Conservation (phyloP, 192 early-diverging fungal species). For the Entomortierella beljakovae region DNA sequence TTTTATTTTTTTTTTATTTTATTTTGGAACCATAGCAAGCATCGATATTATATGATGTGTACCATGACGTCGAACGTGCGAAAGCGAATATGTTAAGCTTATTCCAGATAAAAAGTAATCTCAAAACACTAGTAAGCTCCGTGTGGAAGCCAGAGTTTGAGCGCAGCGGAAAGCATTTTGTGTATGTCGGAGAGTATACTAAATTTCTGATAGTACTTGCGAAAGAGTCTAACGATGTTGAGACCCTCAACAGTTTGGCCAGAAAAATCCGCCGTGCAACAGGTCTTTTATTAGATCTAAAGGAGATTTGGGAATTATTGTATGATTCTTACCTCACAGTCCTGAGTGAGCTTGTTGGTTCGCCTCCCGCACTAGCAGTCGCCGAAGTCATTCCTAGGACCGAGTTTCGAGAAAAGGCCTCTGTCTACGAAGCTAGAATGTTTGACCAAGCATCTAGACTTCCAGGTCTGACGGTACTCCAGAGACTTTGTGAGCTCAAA, state of each 20-base stretch:
- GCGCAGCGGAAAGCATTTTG: conserved; percentile 80
- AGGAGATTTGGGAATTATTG: conserved; percentile 62
- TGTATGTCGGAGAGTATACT: conserved; percentile 78
- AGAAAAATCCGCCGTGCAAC: conserved; percentile 66
- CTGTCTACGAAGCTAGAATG: conserved; percentile 45
- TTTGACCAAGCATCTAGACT: conserved; percentile 35
- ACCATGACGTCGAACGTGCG: conserved; percentile 66
- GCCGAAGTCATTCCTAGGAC: conserved; percentile 49
- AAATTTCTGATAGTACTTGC: conserved; percentile 70
- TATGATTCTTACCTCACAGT: conserved; percentile 61
- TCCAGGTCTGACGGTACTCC: conserved; percentile 21
- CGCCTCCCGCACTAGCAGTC: conserved; percentile 24
- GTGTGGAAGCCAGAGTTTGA: conserved; percentile 87
- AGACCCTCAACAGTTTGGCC: conserved; percentile 64
- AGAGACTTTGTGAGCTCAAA: conserved; percentile 42
- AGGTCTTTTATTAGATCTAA: conserved; percentile 63
- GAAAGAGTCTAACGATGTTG: conserved; percentile 67
- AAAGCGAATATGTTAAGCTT: conserved; percentile 68
- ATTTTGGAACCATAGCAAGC: conserved; percentile 58
- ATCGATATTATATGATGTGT: conserved; percentile 71
- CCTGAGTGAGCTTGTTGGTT: conserved; percentile 29
- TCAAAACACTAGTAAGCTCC: conserved; percentile 67
- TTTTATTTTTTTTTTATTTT: not conserved
- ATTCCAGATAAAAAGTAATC: conserved; percentile 67
- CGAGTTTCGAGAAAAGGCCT: conserved; percentile 46